Conservation (phyloP, 1,284 basidiomycete genomes). For the Ustilago tritici region DNA sequence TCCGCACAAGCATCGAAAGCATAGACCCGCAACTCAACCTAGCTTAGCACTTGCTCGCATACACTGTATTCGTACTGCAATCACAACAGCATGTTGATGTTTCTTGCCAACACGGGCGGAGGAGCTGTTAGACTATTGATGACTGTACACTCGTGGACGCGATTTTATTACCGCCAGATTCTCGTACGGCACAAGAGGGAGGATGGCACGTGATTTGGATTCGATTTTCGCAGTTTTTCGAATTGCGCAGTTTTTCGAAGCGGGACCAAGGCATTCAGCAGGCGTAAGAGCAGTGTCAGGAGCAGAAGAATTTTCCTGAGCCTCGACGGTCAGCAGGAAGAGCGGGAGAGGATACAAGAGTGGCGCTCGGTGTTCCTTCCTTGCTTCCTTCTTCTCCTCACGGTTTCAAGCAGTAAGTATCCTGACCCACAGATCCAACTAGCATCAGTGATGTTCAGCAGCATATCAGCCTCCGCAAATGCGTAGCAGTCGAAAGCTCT, state of each 20-base stretch:
- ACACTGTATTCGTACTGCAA: too few relatives aligned
- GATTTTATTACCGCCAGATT: not conserved
- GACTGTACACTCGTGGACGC: too few relatives aligned
- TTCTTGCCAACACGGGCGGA: not conserved
- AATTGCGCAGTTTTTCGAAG: not conserved
- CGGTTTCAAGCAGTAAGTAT: conserved; percentile 56
- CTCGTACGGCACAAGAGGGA: conserved; percentile 19
- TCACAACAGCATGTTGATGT: too few relatives aligned
- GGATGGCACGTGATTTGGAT: conserved; percentile 29
- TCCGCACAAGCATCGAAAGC: not conserved
- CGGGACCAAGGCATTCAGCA: not conserved
- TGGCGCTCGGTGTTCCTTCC: conserved; percentile 20
- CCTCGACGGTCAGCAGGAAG: not conserved
- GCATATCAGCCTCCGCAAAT: too few relatives aligned
- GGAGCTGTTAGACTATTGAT: not conserved
- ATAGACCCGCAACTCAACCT: too few relatives aligned
- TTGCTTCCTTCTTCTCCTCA: conserved; percentile 38
- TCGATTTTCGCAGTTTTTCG: conserved; percentile 25
- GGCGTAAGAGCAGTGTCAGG: conserved; percentile 18
- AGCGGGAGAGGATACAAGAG: not conserved
- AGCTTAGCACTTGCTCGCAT: too few relatives aligned
- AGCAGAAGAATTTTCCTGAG: conserved; percentile 26
- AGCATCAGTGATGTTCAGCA: too few relatives aligned
- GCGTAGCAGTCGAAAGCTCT: not conserved
- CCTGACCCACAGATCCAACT: not conserved